Base-by-base conservation (phyloP, 345 rosid genomes). In the Gossypium stocksii region DNA sequence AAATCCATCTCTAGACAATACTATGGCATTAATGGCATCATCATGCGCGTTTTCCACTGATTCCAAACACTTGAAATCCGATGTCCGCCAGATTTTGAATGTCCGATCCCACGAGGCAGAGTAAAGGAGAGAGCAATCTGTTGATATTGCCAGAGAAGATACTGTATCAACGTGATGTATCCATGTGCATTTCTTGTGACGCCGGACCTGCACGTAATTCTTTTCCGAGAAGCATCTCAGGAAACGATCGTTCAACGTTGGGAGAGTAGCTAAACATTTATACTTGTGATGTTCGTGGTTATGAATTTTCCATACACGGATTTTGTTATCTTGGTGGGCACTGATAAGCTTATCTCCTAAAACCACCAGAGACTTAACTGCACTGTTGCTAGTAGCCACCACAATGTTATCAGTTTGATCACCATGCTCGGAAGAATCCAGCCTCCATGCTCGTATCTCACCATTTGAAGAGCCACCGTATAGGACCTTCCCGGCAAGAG, bases 41-140 rank as follows among this genome's bases (percentile, higher is more conserved):
- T 90, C 90, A 27, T 90, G 97, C 0, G 97, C 94, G 17, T 82
- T 77, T 10, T 67, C 76, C 0, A 87, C 84, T 0, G 97, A 93
- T 64, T 90, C 93, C 43, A 90, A 51, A 74, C 98, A 90, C 78
- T 77, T 81, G 79, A 83, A 87, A 53, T 89, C 85, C 15, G 86
- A 77, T 0, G 87, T 81, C 73, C 90, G 78, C 98, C 98, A 93
- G 14, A 88, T 82, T 77, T 93, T 90, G 78, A 90, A 81, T 16
- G 90, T 81, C 70, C 91, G 48, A 75, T 90, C 98, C 98, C 98
- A 93, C 2, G 94, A 93, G 58, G 82, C 89, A 27, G 98, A 90
- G 80, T 79, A 93, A n/a, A 93, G 83, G 60, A 88, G 73, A 43
- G 89, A 76, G 15, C 77, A 79, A 27, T 83, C 90, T 1, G 16